Evolutionary conservation across 2,329 filamentous ascomycete genomes (phyloP).

Genomic region (Colletotrichum scovillei): DNA sequence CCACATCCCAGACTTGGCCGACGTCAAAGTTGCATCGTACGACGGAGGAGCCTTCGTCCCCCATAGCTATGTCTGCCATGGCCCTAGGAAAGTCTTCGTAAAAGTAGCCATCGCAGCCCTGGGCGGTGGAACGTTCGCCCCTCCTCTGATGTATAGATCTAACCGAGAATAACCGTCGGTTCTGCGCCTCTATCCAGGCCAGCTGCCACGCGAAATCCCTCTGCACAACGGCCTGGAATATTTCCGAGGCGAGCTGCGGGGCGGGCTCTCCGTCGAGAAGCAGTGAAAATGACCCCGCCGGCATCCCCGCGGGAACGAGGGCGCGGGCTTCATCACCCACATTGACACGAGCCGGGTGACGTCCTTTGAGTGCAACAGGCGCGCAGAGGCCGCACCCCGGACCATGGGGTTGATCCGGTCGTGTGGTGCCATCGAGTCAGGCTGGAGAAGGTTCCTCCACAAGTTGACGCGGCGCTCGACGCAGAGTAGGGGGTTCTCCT

Average conservation of each 20-base stretch:
- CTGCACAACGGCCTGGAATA: not conserved
- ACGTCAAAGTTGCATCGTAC: constrained; percentile 18
- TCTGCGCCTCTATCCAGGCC: not conserved
- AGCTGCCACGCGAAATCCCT: not conserved
- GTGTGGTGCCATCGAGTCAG: not conserved
- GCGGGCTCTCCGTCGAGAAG: not conserved
- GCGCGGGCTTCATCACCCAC: too few relatives aligned
- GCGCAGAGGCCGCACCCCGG: too few relatives aligned
- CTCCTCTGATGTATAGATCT: not conserved
- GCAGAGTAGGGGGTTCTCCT: constrained; percentile 1
- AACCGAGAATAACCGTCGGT: not conserved
- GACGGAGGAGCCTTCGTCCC: not conserved
- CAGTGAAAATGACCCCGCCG: not conserved
- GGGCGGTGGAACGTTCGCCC: too few relatives aligned
- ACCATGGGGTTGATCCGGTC: too few relatives aligned
- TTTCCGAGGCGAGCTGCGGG: not conserved
- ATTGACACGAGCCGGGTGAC: too few relatives aligned
- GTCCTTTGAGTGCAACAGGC: too few relatives aligned
- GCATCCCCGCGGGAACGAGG: not conserved
- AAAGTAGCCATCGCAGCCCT: not conserved
- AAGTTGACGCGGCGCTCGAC: constrained; percentile 1
- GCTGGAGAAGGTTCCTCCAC: not conserved
- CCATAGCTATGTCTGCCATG: not conserved
- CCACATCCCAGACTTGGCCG: not conserved
- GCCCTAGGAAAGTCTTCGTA: not conserved